Evolutionary conservation across 2,329 filamentous ascomycete genomes (phyloP).

Genomic region (Malbranchea cinnamomea): DNA sequence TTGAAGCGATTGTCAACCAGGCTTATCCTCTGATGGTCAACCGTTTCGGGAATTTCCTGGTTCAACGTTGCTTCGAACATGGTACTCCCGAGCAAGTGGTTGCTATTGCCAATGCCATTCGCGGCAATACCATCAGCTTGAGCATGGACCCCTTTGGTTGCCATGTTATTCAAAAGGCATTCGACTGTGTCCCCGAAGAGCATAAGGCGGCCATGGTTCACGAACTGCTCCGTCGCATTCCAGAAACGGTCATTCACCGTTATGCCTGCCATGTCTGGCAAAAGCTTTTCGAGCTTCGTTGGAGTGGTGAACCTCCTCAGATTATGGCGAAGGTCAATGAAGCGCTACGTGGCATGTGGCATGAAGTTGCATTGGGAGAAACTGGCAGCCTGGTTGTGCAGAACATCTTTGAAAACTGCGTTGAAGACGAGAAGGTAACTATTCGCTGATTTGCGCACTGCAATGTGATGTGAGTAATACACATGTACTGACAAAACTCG

Average conservation of each 20-base stretch:
- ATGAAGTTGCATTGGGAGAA: slow-evolving; percentile 91
- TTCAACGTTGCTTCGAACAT: slow-evolving; percentile 97
- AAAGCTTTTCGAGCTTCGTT: slow-evolving; percentile 94
- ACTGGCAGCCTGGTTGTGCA: slow-evolving; percentile 96
- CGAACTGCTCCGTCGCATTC: slow-evolving; percentile 84
- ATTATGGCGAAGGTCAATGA: slow-evolving; percentile 99
- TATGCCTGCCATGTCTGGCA: slow-evolving; percentile 99
- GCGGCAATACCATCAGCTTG: slow-evolving; percentile 80
- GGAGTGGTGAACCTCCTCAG: slow-evolving; percentile 85
- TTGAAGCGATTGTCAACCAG: slow-evolving; percentile 88
- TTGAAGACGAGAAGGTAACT: slow-evolving; percentile 90
- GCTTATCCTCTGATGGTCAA: slow-evolving; percentile 96
- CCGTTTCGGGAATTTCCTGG: slow-evolving; percentile 94
- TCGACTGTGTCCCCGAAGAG: slow-evolving; percentile 91
- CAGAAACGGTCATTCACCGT: slow-evolving; percentile 93
- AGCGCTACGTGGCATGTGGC: slow-evolving; percentile 91
- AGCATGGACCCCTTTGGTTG: slow-evolving; percentile 99
- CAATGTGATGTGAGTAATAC: slow-evolving; percentile 6
- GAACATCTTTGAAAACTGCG: slow-evolving; percentile 98
- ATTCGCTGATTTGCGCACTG: slow-evolving; percentile 1
- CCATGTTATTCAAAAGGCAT: slow-evolving; percentile 96
- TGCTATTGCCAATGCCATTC: slow-evolving; percentile 85
- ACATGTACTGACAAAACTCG: slow-evolving; percentile 6
- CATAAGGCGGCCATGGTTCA: slow-evolving; percentile 99
- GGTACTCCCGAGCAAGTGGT: slow-evolving; percentile 88